These are phyloP conservation scores for Stagonosporopsis tanaceti DNA, from an alignment of 2,329 filamentous ascomycete genomes.

Conservation along the genomic window DNA sequence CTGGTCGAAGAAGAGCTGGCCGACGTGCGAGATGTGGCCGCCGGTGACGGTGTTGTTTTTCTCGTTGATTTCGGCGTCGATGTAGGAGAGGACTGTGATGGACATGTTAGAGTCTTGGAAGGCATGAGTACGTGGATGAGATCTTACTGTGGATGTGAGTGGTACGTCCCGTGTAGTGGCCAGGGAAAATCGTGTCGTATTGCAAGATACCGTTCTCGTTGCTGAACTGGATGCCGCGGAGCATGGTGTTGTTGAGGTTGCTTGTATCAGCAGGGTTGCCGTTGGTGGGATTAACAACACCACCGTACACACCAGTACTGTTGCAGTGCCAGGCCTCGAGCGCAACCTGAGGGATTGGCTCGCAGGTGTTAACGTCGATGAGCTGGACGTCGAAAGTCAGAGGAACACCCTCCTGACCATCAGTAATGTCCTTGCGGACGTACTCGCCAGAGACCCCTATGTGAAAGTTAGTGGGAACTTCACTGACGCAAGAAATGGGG, in stretches of 20 bases:
- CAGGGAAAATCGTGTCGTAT: constrained; percentile 57
- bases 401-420: constrained; percentile 56
- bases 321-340: constrained; percentile 58
- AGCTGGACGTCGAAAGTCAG: constrained; percentile 60
- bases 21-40: constrained; percentile 63
- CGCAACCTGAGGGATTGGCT: constrained; percentile 55
- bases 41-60: constrained; percentile 59
- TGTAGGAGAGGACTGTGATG: constrained; percentile 43
- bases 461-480: background rate
- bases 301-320: constrained; percentile 54
- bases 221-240: constrained; percentile 57
- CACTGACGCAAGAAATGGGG: background rate
- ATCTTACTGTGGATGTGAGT: constrained; percentile 32
- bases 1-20: constrained; percentile 71
- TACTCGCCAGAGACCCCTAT: constrained; percentile 52
- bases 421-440: constrained; percentile 56
- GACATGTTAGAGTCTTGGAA: background rate
- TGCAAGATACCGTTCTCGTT: constrained; percentile 56
- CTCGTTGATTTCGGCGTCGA: constrained; percentile 41
- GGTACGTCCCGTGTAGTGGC: constrained; percentile 43
- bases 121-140: background rate
- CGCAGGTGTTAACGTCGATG: constrained; percentile 60
- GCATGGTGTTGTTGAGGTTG: constrained; percentile 45
- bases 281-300: constrained; percentile 50
- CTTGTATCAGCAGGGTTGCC: constrained; percentile 43